Evolutionary conservation across 129 eudicot species (phyloP), one percentile per base, ranked within the genome.

Genomic region (Lactuca saligna): DNA sequence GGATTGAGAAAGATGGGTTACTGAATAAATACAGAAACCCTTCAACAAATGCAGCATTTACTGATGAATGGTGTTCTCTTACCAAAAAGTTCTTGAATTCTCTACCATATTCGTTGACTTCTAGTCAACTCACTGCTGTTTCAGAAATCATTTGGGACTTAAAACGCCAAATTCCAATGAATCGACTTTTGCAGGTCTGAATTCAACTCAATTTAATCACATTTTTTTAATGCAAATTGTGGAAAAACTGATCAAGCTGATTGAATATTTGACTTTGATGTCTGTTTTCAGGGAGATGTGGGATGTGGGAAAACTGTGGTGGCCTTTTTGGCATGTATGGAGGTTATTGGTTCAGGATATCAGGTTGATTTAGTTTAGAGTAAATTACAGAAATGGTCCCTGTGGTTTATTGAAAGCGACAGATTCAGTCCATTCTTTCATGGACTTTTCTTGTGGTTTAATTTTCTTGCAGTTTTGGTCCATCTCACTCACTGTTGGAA

Each of bases 221-320:
- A 56, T 63, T 49, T 32, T 32, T 38, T 46, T 60, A 12, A 48
- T 62, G 9, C 50, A 35, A 20, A 35, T 37, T n/a, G 29, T n/a
- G 17, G 17, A 62, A 35, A 17, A 35, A 35, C 4, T n/a, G 31
- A 7, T 37, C n/a, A 16, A 14, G 32, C 35, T 39, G 7, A 5
- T 39, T 7, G 44, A 49, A 38, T 29, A 31, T 20, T 79, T 53
- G 56, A 62, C 15, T 41, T 53, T 15, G 29, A 15, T 35, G 49
- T 53, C 42, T 75, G 48, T 76, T 70, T 46, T 49, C 87, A 94
- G 99, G 99, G 97, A 76, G 99, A 94, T 82, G 99, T 94, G 78
- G 99, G 99, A 58, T 94, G 99, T 79, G 99, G 99, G 42, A 94
- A 94, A 80, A 94, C 99, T 53, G 90, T 87, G 74, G 99, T 94